phyloP scores from a whole-genome alignment of 2,329 filamentous ascomycete species.

The Colletotrichum orbiculare region DNA sequence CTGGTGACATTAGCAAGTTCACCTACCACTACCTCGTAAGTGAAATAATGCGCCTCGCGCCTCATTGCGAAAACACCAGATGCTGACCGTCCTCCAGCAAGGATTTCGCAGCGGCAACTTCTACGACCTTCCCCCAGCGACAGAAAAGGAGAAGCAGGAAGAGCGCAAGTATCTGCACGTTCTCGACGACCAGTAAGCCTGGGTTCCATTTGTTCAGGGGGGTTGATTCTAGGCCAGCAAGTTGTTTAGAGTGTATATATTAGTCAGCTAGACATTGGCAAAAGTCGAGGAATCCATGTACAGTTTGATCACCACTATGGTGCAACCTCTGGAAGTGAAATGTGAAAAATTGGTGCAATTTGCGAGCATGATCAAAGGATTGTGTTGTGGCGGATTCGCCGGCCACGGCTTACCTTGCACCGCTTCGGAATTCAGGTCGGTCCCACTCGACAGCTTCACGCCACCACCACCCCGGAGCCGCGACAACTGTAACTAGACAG shows the following conservation, averaged over 20 bases:
- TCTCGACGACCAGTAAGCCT: conserved; percentile 75
- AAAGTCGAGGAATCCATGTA: conserved; percentile 35
- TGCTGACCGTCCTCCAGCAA: conserved; percentile 69
- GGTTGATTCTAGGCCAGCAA: conserved; percentile 33
- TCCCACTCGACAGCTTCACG: too few relatives aligned
- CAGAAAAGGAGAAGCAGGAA: conserved; percentile 92
- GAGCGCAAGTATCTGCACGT: conserved; percentile 98
- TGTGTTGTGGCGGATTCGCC: conserved; percentile 2
- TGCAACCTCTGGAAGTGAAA: not conserved
- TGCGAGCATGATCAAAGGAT: not conserved
- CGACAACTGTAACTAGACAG: too few relatives aligned
- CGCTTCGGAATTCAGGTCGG: not conserved
- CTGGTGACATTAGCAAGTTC: conserved; percentile 84
- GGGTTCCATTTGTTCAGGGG: conserved; percentile 37
- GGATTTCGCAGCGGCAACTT: conserved; percentile 87
- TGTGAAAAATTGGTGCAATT: too few relatives aligned
- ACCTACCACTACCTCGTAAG: conserved; percentile 95
- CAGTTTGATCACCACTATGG: conserved; percentile 9
- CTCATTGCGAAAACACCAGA: not conserved
- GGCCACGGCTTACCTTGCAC: not conserved
- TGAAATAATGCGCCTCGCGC: not conserved
- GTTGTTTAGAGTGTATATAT: conserved; percentile 43
- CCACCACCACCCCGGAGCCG: too few relatives aligned
- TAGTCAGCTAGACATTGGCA: conserved; percentile 43
- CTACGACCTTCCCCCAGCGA: conserved; percentile 94